Conservation (phyloP, 2,329 filamentous ascomycete genomes). For the Neonectria coccinea region DNA sequence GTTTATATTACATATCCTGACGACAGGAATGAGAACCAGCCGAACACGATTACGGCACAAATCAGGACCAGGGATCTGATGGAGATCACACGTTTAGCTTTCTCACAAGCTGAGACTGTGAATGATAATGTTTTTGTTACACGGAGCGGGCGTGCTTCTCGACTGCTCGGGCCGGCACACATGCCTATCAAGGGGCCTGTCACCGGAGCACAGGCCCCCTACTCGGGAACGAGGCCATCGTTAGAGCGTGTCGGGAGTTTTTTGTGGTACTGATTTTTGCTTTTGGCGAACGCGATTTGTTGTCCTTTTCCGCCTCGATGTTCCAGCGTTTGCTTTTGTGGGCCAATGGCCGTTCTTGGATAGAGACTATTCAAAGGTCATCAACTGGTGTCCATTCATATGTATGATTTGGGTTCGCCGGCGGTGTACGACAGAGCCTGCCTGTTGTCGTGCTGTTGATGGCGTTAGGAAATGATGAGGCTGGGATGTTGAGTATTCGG, state of each 20-base stretch:
- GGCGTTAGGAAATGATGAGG: conserved; percentile 38
- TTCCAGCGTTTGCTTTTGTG: conserved; percentile 26
- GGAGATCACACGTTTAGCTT: conserved; percentile 29
- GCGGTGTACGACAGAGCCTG: conserved; percentile 23
- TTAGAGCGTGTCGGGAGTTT: conserved; percentile 45
- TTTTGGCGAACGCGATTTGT: conserved; percentile 32
- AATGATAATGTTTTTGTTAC: conserved; percentile 47
- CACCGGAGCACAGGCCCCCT: conserved; percentile 35
- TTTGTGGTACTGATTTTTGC: conserved; percentile 24
- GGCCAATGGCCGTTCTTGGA: conserved; percentile 29
- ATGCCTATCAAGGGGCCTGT: conserved; percentile 32
- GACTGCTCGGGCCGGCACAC: conserved; percentile 28
- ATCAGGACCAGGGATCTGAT: conserved; percentile 44
- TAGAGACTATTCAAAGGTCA: conserved; percentile 25
- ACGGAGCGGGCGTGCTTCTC: conserved; percentile 34
- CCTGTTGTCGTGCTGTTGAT: conserved; percentile 26
- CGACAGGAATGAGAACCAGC: conserved; percentile 40
- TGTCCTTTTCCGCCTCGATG: conserved; percentile 16
- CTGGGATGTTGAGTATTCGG: conserved; percentile 39
- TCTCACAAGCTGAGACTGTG: conserved; percentile 42
- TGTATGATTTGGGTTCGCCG: conserved; percentile 28
- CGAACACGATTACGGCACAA: conserved; percentile 44
- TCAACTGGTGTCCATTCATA: conserved; percentile 19
- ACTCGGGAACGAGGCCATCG: conserved; percentile 36
- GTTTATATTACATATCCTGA: conserved; percentile 44